Evolutionary conservation across 2,329 filamentous ascomycete species (phyloP), one percentile per base, ranked within the genome.

Genomic region (Trichoderma brevicompactum): DNA sequence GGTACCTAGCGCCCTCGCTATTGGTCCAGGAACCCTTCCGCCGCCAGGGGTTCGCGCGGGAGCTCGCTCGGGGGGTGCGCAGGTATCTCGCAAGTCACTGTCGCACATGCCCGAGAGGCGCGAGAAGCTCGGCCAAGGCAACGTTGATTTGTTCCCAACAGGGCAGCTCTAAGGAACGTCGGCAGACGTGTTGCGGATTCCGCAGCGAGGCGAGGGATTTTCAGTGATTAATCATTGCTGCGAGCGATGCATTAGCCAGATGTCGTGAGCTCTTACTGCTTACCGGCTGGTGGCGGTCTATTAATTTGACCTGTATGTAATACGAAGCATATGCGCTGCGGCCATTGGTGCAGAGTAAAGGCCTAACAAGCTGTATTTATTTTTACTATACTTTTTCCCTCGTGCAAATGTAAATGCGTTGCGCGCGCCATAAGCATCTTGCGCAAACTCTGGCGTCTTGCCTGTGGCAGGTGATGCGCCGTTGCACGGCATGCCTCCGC

Each of bases 21-120:
- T 72, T 70, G 68, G 70, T 65, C 65, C 50, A 49, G 60, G 49
- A 56, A 9, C 64, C 61, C 48, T 64, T 38, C 64, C 65, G 46
- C 34, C 50, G 65, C 65, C 52, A 58, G 59, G 59, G 59, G 59
- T 56, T 49, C 28, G 43, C 41, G 50, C 55, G 41, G 52, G 52
- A 41, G 34, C 50, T 19, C 32, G 41, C 15, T 23, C 17, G 17
- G 32, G 23, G 23, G 41, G 13, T 48, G 52, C 52, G n/a, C n/a
- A 58, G 38, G 62, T 65, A 38, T 28, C 53, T 34, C 28, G 34
- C 36, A 58, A 28, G 62, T 65, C 62, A 32, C 53, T 23, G 58
- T 49, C 56, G 43, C 41, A 40, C 43, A 60, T 48, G 41, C 28
- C 43, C 56, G 44, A 36, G 44, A 36, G 32, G 13, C 23, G 23